Conservation (phyloP, 73 alveolate genomes). For the Symbiodinium natans region DNA sequence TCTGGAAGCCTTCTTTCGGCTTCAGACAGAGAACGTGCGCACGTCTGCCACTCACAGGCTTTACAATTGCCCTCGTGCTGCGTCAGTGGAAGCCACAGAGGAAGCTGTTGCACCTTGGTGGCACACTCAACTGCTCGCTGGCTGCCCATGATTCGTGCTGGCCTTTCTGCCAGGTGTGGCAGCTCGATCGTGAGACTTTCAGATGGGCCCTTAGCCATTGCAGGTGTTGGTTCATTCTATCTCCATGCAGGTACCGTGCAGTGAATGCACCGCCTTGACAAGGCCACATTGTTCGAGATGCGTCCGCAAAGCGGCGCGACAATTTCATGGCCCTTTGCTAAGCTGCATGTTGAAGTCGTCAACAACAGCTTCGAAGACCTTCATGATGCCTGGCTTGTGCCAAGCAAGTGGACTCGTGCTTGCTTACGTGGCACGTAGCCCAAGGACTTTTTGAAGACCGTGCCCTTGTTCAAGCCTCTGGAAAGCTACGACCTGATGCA, state of each 20-base stretch:
- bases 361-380: not conserved
- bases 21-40: no score
- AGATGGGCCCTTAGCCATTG: conserved; percentile 92
- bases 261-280: not conserved
- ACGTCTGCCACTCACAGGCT: not conserved
- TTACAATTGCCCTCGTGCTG: conserved; percentile 1
- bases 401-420: not conserved
- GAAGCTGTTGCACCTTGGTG: conserved; percentile 7
- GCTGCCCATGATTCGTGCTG: not conserved
- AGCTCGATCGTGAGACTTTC: conserved; percentile 98
- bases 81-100: conserved; percentile 41
- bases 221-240: no score
- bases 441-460: conserved; percentile 92
- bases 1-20: not conserved
- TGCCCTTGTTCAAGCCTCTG: conserved; percentile 95
- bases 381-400: not conserved
- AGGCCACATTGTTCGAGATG: conserved; percentile 96
- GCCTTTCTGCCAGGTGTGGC: conserved; percentile 94
- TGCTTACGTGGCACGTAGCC: not conserved
- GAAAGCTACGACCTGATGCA: conserved; percentile 96
- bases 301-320: conserved; percentile 98
- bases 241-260: no score
- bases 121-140: not conserved
- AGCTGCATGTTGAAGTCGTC: not conserved
- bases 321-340: conserved; percentile 95